Evolutionary conservation across 768 basidiomycete species (phyloP), one percentile per base, ranked within the genome.

Genomic region (Cantharellus cinnabarinus): DNA sequence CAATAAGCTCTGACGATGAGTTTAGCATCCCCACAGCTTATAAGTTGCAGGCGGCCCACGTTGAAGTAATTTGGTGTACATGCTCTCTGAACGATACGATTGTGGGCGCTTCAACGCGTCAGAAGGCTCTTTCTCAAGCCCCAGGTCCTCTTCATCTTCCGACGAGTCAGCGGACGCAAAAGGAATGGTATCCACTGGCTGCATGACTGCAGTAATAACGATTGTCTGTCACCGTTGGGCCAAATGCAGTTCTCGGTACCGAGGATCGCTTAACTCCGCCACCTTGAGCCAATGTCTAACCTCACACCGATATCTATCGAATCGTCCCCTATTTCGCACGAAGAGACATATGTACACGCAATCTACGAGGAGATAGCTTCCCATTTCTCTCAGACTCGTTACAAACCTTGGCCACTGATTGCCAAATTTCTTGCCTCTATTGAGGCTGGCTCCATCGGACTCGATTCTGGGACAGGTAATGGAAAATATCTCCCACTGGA

Each of bases 401-500:
- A 69, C 62, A 71, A 71, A 62, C 88, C 88, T 62, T 94, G 89
- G 90, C 90, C 93, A 3, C 78, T 94, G 61, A 83, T 93, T 53
- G 76, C 80, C 14, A 66, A 71, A 48, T 95, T 94, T 68, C 73
- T 95, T 35, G 73, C 77, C 4, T 77, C 75, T 48, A 67, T 95
- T 10, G 78, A 84, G 10, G 71, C 80, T 20, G 84, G 89, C 35
- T 88, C 81, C 73, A 72, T 95, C 41, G 94, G 94, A 5, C 75
- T 99, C 35, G 95, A 99, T 69, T 85, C 89, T 35, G 95, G 95
- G 3, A 89, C 89, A 35, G 95, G 95, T 1, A 99, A 99, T 64
- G 95, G 95, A 51, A 98, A 99, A 76, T 98, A 98, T 71, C 78
- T 98, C 2, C 82, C 86, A 2, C 63, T 70, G 1, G 80, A 86